A percentile compares a stretch with the other conserved stretches of the same genome.
Conservation (phyloP, 805 yeast genomes). For the Metschnikowia arizonensis region DNA sequence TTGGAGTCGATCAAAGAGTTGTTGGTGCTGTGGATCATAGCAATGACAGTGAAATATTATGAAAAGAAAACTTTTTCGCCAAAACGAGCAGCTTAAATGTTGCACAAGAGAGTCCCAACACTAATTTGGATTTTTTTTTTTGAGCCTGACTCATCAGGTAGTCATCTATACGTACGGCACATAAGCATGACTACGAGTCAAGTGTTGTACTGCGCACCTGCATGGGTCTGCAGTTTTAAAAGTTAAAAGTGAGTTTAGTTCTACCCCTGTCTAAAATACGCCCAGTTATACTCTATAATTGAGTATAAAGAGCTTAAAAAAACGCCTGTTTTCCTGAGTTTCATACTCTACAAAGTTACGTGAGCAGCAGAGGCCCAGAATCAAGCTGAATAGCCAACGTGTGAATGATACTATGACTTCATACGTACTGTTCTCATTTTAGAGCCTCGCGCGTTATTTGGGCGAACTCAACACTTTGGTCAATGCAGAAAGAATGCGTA, state of each 20-base stretch:
- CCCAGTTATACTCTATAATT: too few relatives aligned
- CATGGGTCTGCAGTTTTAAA: not conserved
- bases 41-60: not conserved
- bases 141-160: slow-evolving; percentile 15
- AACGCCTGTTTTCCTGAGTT: not conserved
- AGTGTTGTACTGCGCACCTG: not conserved
- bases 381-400: not conserved
- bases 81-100: not conserved
- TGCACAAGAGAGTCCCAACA: not conserved
- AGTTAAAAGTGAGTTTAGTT: not conserved
- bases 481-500: slow-evolving; percentile 59
- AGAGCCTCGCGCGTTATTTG: slow-evolving; percentile 30
- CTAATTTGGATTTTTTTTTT: slow-evolving; percentile 6
- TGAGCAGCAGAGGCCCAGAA: not conserved
- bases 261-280: not conserved
- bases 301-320: not conserved
- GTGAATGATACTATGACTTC: not conserved
- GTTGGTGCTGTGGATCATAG: not conserved
- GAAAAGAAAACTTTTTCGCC: not conserved
- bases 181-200: slow-evolving; percentile 18
- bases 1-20: slow-evolving; percentile 4
- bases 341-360: not conserved
- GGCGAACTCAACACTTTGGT: slow-evolving; percentile 51
- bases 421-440: slow-evolving; percentile 3
- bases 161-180: slow-evolving; percentile 15